A percentile compares a stretch with the other conserved stretches of the same genome.
Evolutionary conservation across 2,329 filamentous ascomycete species (phyloP).

Genomic region (Macrophomina pseudophaseolina): DNA sequence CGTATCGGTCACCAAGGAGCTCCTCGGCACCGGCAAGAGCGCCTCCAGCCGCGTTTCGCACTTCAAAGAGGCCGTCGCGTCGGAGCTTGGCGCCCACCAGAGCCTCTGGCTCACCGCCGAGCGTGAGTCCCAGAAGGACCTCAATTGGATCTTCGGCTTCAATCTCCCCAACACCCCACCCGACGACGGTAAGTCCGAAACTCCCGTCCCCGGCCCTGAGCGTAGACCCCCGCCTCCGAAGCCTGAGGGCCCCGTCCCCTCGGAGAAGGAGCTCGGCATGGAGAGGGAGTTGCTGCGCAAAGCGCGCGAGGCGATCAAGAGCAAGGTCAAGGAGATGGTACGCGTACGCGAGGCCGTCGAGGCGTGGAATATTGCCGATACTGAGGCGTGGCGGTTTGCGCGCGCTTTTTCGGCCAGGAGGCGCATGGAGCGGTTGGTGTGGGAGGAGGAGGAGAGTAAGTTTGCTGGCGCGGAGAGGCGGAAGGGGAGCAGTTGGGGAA

Average conservation of each 20-base stretch:
- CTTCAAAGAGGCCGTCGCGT: constrained; percentile 83
- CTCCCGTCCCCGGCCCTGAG: constrained; percentile 64
- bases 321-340: constrained; percentile 39
- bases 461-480: constrained; percentile 66
- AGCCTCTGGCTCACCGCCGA: constrained; percentile 85
- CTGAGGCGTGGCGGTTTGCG: constrained; percentile 78
- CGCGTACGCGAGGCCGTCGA: constrained; percentile 52
- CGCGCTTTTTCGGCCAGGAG: constrained; percentile 69
- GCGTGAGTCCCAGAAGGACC: constrained; percentile 64
- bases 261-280: constrained; percentile 57
- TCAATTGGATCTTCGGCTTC: constrained; percentile 93
- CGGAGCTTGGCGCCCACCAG: constrained; percentile 58
- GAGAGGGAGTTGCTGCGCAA: constrained; percentile 63
- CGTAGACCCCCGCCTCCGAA: constrained; percentile 56
- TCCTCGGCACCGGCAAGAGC: constrained; percentile 68
- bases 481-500: constrained; percentile 43
- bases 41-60: constrained; percentile 69
- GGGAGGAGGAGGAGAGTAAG: constrained; percentile 72
- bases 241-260: constrained; percentile 55
- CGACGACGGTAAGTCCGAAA: constrained; percentile 60
- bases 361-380: constrained; percentile 68
- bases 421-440: constrained; percentile 66
- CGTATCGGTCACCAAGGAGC: constrained; percentile 68
- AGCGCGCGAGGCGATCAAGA: constrained; percentile 51
- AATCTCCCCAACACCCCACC: constrained; percentile 60